Conservation (phyloP, 2,329 filamentous ascomycete genomes). For the Cercospora nicotianae region DNA sequence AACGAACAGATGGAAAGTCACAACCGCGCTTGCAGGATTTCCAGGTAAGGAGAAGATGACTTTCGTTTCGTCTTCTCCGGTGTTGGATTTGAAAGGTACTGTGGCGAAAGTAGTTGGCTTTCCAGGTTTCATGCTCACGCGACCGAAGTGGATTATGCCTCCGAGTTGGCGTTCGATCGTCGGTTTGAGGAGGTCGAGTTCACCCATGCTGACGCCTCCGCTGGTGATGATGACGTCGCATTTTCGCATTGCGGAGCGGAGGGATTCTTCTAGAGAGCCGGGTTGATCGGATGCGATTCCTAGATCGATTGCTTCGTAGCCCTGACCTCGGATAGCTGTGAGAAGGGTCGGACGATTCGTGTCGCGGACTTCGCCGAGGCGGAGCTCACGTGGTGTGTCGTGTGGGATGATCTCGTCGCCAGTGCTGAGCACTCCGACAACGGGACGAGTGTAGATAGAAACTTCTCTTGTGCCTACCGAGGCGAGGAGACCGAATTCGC, state of each 20-base stretch:
- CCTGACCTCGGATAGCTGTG: conserved; percentile 70
- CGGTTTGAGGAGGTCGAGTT: conserved; percentile 92
- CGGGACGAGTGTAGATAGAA: conserved; percentile 70
- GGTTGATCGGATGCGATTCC: conserved; percentile 78
- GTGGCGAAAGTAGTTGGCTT: conserved; percentile 98
- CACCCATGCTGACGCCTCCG: conserved; percentile 96
- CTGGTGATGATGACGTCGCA: conserved; percentile 87
- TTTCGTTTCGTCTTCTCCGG: conserved; percentile 62
- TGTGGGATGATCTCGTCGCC: conserved; percentile 91
- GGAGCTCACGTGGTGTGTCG: conserved; percentile 59
- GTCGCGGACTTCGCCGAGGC: conserved; percentile 83
- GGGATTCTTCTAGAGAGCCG: conserved; percentile 70
- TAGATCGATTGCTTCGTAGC: conserved; percentile 78
- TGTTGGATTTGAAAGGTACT: conserved; percentile 60
- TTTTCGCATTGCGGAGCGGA: conserved; percentile 71
- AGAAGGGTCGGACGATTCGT: conserved; percentile 88
- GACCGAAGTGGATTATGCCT: conserved; percentile 92
- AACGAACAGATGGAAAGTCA: conserved; percentile 93
- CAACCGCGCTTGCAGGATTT: conserved; percentile 89
- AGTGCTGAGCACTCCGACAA: conserved; percentile 85
- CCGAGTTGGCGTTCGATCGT: conserved; percentile 88
- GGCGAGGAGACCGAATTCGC: conserved; percentile 86
- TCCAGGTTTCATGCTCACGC: conserved; percentile 95
- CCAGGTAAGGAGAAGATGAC: conserved; percentile 88
- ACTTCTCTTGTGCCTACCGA: conserved; percentile 76